Conservation (phyloP, 768 basidiomycete species). For the Naganishia onofrii region DNA sequence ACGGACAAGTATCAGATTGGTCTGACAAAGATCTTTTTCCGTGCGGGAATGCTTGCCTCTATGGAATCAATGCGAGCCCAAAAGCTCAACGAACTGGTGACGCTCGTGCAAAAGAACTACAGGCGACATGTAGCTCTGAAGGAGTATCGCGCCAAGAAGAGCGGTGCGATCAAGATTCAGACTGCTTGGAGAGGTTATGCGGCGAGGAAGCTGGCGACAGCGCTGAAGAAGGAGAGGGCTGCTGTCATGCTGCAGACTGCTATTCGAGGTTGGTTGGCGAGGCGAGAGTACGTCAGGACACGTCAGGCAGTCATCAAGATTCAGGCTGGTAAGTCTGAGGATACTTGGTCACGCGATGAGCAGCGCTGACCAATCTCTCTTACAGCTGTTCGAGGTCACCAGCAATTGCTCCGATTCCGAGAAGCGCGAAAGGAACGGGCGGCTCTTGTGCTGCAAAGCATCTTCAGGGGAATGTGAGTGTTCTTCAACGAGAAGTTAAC, state of each 20-base stretch:
- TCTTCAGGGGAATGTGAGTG: slow-evolving; percentile 84
- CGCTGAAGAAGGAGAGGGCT: slow-evolving; percentile 68
- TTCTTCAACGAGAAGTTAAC: slow-evolving; percentile 38
- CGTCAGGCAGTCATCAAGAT: slow-evolving; percentile 66
- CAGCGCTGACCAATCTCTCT: slow-evolving; percentile 2
- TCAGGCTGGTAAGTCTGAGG: slow-evolving; percentile 74
- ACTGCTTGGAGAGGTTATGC: slow-evolving; percentile 89
- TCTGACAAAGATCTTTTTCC: slow-evolving; percentile 97
- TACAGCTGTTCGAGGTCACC: slow-evolving; percentile 47
- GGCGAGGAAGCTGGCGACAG: slow-evolving; percentile 69
- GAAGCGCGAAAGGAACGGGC: slow-evolving; percentile 63
- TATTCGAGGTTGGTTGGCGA: slow-evolving; percentile 69
- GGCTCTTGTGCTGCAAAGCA: slow-evolving; percentile 71
- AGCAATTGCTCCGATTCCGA: slow-evolving; percentile 56
- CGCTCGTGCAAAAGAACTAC: slow-evolving; percentile 97
- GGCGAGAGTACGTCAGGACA: slow-evolving; percentile 66
- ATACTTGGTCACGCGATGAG: not conserved
- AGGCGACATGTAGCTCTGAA: slow-evolving; percentile 78
- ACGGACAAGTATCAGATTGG: slow-evolving; percentile 96
- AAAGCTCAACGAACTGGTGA: slow-evolving; percentile 83
- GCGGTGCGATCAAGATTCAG: slow-evolving; percentile 78
- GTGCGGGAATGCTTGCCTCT: slow-evolving; percentile 96
- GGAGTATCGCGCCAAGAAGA: slow-evolving; percentile 68
- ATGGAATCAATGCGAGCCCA: slow-evolving; percentile 78
- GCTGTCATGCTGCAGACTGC: slow-evolving; percentile 73